Conservation (phyloP, 2,329 filamentous ascomycete genomes). For the Penicillium corylophilum region DNA sequence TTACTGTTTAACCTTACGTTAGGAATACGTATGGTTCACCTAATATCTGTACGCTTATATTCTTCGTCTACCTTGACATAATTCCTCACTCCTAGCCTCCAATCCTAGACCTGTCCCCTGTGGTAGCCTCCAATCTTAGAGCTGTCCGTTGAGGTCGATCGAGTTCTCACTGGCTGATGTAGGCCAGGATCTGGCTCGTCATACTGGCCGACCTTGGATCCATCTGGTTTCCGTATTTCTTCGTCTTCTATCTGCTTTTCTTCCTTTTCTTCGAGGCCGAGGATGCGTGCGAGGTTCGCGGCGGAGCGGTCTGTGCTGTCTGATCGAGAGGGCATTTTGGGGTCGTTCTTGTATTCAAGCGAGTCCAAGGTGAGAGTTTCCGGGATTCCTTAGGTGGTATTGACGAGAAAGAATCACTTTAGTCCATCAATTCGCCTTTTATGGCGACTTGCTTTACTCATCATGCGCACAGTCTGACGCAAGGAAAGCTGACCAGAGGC, state of each 20-base stretch:
- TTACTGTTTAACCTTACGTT: too few relatives aligned
- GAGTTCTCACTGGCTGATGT: slow-evolving; percentile 9
- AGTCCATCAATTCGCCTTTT: background rate
- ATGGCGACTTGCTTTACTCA: slow-evolving; percentile 7
- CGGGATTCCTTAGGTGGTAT: background rate
- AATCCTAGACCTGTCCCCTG: too few relatives aligned
- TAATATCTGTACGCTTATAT: too few relatives aligned
- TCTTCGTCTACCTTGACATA: too few relatives aligned
- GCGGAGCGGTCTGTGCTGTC: slow-evolving; percentile 5
- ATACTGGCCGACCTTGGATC: slow-evolving; percentile 4
- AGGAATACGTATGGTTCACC: too few relatives aligned
- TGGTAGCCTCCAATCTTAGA: too few relatives aligned
- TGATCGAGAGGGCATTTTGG: slow-evolving; percentile 13
- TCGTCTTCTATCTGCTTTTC: background rate
- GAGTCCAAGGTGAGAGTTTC: background rate
- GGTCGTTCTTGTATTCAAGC: background rate
- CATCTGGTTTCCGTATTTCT: slow-evolving; percentile 1
- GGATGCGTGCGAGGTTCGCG: slow-evolving; percentile 8
- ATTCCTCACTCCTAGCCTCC: too few relatives aligned
- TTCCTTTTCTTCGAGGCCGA: background rate
- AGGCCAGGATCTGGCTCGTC: too few relatives aligned
- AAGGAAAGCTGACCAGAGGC: background rate
- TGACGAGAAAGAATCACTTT: background rate
- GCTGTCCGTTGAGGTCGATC: background rate
- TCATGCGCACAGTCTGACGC: slow-evolving; percentile 14